Conservation (phyloP, 75 land plant species). For the Ceratopteris richardii region DNA sequence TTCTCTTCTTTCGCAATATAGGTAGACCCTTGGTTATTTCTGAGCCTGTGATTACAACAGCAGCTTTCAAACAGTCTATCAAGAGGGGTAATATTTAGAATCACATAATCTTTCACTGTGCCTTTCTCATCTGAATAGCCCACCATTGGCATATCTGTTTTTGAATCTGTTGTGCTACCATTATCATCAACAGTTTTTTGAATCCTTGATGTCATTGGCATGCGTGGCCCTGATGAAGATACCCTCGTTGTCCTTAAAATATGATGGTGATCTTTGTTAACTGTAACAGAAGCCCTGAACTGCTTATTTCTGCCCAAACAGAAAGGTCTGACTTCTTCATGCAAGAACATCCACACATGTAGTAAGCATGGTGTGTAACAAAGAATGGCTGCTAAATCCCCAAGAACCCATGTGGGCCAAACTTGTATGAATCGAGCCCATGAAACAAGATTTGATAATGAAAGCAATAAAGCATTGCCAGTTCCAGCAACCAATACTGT, state of each 20-base stretch:
- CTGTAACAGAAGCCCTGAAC: neutral
- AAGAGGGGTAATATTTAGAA: too few relatives aligned
- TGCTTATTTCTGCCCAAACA: neutral
- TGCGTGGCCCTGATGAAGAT: too few relatives aligned
- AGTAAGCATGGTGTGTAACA: slow-evolving; percentile 38
- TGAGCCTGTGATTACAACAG: too few relatives aligned
- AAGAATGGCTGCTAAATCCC: slow-evolving; percentile 35
- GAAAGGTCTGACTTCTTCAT: neutral
- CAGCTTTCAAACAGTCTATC: too few relatives aligned
- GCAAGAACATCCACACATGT: slow-evolving; percentile 28
- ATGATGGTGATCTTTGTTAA: too few relatives aligned
- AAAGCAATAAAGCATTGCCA: slow-evolving; percentile 28
- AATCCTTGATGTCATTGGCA: too few relatives aligned
- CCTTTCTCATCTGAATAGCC: too few relatives aligned
- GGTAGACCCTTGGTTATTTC: neutral
- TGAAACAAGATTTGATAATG: slow-evolving; percentile 18
- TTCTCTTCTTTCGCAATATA: neutral
- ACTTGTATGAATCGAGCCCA: slow-evolving; percentile 22
- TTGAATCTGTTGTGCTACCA: too few relatives aligned
- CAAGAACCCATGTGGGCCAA: slow-evolving; percentile 43
- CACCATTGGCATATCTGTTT: too few relatives aligned
- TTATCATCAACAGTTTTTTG: too few relatives aligned
- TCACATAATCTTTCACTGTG: too few relatives aligned
- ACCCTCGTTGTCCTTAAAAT: too few relatives aligned
- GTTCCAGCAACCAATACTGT: slow-evolving; percentile 21